Percentiles rank a stretch among this genome's conserved stretches.
These are phyloP conservation scores for Rhodotorula sphaerocarpa DNA, from an alignment of 768 basidiomycete species.

Conservation along the genomic window DNA sequence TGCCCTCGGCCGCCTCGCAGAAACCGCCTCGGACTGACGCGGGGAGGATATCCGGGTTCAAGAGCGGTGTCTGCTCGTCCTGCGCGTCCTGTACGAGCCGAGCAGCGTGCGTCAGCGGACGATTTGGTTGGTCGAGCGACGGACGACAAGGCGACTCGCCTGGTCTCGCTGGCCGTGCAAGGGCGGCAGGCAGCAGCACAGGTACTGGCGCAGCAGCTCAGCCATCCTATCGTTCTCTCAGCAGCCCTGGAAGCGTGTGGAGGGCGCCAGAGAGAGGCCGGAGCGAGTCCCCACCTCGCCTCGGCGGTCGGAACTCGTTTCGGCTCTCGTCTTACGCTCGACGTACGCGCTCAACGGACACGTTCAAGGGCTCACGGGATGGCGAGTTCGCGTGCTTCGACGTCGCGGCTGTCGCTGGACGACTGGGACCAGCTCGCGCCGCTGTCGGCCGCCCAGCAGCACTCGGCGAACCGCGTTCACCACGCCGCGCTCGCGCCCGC, in stretches of 20 bases:
- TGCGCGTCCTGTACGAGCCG: background rate
- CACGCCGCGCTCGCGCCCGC: constrained; percentile 55
- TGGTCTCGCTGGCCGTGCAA: no score
- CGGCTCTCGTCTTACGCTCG: background rate
- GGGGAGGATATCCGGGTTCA: constrained; percentile 26
- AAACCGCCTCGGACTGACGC: constrained; percentile 1
- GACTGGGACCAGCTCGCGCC: constrained; percentile 86
- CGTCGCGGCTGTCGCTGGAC: constrained; percentile 50
- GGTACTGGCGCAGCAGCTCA: background rate
- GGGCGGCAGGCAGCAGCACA: constrained; percentile 19
- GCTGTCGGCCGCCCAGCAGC: constrained; percentile 59
- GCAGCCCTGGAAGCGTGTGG: no score
- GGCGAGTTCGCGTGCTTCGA: constrained; percentile 6
- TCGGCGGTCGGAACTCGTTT: background rate
- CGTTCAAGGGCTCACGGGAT: no score
- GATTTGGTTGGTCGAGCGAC: background rate
- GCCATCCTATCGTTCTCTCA: background rate
- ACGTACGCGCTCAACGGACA: no score
- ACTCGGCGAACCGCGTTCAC: constrained; percentile 60
- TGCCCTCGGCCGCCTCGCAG: no score
- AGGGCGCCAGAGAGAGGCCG: no score
- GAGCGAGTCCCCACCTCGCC: background rate
- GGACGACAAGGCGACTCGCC: no score
- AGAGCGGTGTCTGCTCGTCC: constrained; percentile 9
- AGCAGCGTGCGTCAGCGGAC: background rate